Base-by-base conservation (phyloP, 169 alveolate species). In the Eimeria acervulina region DNA sequence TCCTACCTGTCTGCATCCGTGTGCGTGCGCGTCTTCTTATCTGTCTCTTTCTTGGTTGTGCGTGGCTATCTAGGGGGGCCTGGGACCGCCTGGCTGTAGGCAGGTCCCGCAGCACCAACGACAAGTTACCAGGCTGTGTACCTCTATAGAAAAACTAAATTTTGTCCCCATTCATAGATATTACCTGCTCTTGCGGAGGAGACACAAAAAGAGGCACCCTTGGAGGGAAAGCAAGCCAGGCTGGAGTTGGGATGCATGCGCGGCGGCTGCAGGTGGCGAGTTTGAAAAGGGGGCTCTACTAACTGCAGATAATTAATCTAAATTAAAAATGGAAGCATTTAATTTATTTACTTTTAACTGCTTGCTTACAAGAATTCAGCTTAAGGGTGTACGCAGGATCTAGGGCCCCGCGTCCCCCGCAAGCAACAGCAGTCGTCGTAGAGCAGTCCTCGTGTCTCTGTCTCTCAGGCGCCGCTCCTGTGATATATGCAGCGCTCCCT, bases 231-330 rank as follows among this genome's bases (percentile, higher is more conserved):
- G 28, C 72, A 15, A 8, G 40, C 44, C 23, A 28, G 40, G 78
- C 78, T 28, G 40, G 44, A 44, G 19, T 31, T 28, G 78, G 44
- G 44, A 13, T 66, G 78, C 78, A 66, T 66, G 78, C 78, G 78
- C 21, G 44, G 44, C 26, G 44, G 40, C 78, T 10, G 78, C 78
- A n/a, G 78, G 78, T 66, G 78, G 78, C 78, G 42, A 66, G 26
- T n/a, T 66, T 66, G 78, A 66, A 66, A 66, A 28, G 26, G 44
- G 26, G 21, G 40, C 78, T 21, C 21, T 66, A 5, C 44, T 6
- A 66, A 7, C 44, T 66, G 78, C 78, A 23, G 31, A 66, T 66
- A 66, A 66, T 6, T 31, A 31, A 66, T 31, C 40, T 66, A 23
- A n/a, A 66, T 66, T 15, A 31, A 66, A 61, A 66, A 66, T 66